Conservation (phyloP, 2,329 filamentous ascomycete species). For the Nannizziopsis arthrosporioides region DNA sequence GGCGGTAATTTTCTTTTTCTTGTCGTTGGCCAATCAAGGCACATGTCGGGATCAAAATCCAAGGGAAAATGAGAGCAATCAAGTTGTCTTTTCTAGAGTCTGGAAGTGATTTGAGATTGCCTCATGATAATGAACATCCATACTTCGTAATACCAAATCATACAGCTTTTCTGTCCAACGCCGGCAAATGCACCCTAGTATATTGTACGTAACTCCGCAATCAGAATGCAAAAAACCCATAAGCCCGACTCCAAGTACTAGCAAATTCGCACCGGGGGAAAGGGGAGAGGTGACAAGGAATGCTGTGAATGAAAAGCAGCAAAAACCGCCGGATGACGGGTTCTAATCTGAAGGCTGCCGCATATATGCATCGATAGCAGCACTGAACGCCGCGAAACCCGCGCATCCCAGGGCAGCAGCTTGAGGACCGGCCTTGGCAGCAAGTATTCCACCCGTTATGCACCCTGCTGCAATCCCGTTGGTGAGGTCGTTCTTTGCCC, state of each 20-base stretch:
- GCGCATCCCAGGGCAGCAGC: slow-evolving; percentile 78
- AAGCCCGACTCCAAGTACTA: too few species aligned
- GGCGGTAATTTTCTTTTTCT: too few species aligned
- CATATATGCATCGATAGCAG: slow-evolving; percentile 89
- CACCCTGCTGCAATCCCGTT: slow-evolving; percentile 86
- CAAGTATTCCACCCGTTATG: slow-evolving; percentile 78
- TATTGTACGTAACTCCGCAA: not conserved
- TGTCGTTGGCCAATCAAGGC: too few species aligned
- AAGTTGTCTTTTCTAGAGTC: too few species aligned
- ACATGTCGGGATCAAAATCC: too few species aligned
- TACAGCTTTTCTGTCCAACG: slow-evolving; percentile 1
- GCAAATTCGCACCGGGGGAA: too few species aligned
- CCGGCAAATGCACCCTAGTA: slow-evolving; percentile 13
- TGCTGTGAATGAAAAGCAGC: not conserved
- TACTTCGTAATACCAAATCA: too few species aligned
- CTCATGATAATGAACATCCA: not conserved
- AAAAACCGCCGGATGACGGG: too few species aligned
- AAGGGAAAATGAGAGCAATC: too few species aligned
- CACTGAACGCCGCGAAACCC: slow-evolving; percentile 85
- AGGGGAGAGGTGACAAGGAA: too few species aligned
- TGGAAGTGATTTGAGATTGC: too few species aligned
- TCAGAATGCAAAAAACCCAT: too few species aligned
- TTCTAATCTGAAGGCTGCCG: slow-evolving; percentile 53
- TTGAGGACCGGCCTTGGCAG: slow-evolving; percentile 76
- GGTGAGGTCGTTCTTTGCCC: slow-evolving; percentile 84